These are phyloP conservation scores for Arthroderma uncinatum DNA, from an alignment of 2,329 filamentous ascomycete genomes.

Conservation along the genomic window DNA sequence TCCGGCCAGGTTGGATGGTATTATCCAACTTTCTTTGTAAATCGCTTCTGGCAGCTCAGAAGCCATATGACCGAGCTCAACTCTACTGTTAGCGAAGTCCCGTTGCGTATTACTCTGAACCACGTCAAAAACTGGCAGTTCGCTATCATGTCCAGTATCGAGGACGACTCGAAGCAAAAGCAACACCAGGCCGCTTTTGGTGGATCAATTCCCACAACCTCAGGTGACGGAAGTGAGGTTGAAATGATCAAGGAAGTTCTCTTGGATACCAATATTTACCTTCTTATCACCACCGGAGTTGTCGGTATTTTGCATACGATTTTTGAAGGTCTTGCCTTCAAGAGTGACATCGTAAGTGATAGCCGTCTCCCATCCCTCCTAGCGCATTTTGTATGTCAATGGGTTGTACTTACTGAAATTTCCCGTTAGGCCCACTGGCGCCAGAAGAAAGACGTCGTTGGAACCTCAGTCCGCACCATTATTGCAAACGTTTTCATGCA, in stretches of 20 bases:
- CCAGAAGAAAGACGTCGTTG: conserved; percentile 99
- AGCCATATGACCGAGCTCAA: conserved; percentile 87
- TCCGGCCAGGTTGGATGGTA: conserved; percentile 90
- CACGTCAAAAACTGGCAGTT: conserved; percentile 87
- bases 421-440: conserved; percentile 68
- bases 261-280: conserved; percentile 83
- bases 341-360: conserved; percentile 66
- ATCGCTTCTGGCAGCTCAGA: conserved; percentile 94
- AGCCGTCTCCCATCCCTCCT: neutral
- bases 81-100: conserved; percentile 70
- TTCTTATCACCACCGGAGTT: conserved; percentile 71
- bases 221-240: conserved; percentile 79
- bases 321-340: conserved; percentile 92
- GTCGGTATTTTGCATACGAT: conserved; percentile 87
- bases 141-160: conserved; percentile 68
- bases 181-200: conserved; percentile 67
- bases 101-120: conserved; percentile 71
- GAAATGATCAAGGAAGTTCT: conserved; percentile 96
- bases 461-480: conserved; percentile 91
- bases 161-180: conserved; percentile 75
- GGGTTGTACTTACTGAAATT: conserved; percentile 11
- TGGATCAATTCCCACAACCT: conserved; percentile 55
- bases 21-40: conserved; percentile 77
- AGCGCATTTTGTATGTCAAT: neutral
- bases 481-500: conserved; percentile 98